A percentile compares a stretch with the other conserved stretches of the same genome.
phyloP scores from a whole-genome alignment of 2,329 filamentous ascomycete genomes.

The Clarireedia homoeocarpa region DNA sequence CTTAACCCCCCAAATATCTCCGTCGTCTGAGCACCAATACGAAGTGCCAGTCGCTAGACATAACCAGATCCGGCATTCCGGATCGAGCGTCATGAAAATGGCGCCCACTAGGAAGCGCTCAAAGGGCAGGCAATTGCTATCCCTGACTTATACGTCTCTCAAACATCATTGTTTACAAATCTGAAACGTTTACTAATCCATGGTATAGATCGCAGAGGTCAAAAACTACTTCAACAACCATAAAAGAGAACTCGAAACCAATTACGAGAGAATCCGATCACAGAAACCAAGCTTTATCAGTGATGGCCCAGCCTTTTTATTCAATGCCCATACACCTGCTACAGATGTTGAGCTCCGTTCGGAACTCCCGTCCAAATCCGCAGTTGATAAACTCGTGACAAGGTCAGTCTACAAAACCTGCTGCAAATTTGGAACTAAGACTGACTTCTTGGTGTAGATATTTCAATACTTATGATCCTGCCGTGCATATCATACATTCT shows the following conservation, averaged over 20 bases:
- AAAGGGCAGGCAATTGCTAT: not conserved
- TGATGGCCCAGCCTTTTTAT: constrained; percentile 69
- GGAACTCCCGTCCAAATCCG: constrained; percentile 71
- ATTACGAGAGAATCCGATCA: constrained; percentile 66
- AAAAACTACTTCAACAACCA: constrained; percentile 82
- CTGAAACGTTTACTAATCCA: not conserved
- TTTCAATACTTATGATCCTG: constrained; percentile 72
- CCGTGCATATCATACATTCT: constrained; percentile 69
- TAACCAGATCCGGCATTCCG: not conserved
- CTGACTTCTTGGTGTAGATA: constrained; percentile 46
- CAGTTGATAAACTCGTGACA: constrained; percentile 75
- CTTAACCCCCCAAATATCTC: not conserved
- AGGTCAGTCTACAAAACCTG: not conserved
- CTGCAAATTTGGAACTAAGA: not conserved
- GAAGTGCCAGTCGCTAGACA: not conserved
- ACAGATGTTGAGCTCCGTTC: constrained; percentile 71
- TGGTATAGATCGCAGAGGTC: constrained; percentile 70
- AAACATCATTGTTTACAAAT: not conserved
- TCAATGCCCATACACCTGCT: constrained; percentile 62
- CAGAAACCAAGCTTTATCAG: constrained; percentile 52
- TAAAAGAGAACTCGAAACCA: constrained; percentile 81
- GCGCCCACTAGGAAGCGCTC: not conserved
- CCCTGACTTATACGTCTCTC: not conserved
- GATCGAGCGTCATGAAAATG: not conserved
- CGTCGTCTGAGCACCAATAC: not conserved